phyloP scores from a whole-genome alignment of 2,329 filamentous ascomycete genomes.

The Fusarium cicatricum region DNA sequence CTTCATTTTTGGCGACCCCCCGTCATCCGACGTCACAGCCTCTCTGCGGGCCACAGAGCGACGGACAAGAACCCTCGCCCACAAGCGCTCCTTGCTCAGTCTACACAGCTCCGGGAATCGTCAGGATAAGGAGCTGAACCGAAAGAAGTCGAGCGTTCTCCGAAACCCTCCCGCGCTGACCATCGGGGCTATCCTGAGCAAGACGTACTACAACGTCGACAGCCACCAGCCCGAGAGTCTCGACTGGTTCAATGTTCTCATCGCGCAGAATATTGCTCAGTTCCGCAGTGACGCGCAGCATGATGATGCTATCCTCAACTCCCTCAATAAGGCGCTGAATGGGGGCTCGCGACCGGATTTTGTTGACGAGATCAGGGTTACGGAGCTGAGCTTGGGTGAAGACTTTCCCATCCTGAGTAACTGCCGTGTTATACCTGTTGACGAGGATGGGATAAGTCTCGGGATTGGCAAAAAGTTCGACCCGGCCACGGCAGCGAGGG shows the following conservation, averaged over 20 bases:
- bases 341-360: constrained; percentile 88
- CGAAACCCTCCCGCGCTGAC: constrained; percentile 79
- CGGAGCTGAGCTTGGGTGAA: constrained; percentile 91
- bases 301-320: constrained; percentile 87
- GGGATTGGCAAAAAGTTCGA: constrained; percentile 61
- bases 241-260: constrained; percentile 98
- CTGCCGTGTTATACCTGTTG: constrained; percentile 91
- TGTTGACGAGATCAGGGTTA: constrained; percentile 91
- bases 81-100: constrained; percentile 77
- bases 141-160: constrained; percentile 76
- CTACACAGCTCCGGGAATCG: constrained; percentile 58
- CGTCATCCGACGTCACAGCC: constrained; percentile 82
- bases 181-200: constrained; percentile 92
- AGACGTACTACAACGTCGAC: constrained; percentile 97
- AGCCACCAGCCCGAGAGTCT: constrained; percentile 95
- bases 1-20: constrained; percentile 98
- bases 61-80: constrained; percentile 75
- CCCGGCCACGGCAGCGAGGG: constrained; percentile 60
- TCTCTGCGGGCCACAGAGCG: constrained; percentile 78
- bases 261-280: constrained; percentile 96
- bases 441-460: constrained; percentile 75
- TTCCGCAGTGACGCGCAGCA: constrained; percentile 91
- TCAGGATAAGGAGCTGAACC: constrained; percentile 58
- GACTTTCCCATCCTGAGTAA: constrained; percentile 99
- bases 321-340: constrained; percentile 85